These are phyloP conservation scores for Priceomyces medius DNA, from an alignment of 805 yeast genomes.

Conservation along the genomic window DNA sequence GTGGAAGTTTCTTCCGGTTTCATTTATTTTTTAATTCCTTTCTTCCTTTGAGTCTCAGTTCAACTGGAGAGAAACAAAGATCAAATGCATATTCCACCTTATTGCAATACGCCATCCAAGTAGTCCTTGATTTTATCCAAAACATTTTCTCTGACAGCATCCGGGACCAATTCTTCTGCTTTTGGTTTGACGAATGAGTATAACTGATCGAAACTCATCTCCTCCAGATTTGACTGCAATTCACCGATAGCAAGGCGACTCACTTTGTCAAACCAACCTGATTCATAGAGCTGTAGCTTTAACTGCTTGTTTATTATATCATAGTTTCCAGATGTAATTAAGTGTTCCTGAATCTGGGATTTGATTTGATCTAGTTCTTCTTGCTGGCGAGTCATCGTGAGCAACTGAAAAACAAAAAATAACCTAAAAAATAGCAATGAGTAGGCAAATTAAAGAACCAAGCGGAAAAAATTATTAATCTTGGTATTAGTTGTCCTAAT, in stretches of 20 bases:
- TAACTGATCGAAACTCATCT: constrained; percentile 45
- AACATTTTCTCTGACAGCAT: constrained; percentile 57
- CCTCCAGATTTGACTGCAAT: constrained; percentile 33
- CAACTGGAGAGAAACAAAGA: background rate
- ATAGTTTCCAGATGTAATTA: constrained; percentile 77
- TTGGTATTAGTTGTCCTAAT: too few species aligned
- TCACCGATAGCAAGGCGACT: constrained; percentile 52
- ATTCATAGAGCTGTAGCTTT: constrained; percentile 62
- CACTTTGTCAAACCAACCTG: constrained; percentile 86
- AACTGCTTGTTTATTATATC: constrained; percentile 67
- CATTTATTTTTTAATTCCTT: background rate
- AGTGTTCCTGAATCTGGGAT: constrained; percentile 65
- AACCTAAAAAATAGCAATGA: too few species aligned
- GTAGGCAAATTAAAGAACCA: too few species aligned
- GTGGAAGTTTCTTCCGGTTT: too few species aligned
- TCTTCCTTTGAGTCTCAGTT: background rate
- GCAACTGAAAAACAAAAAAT: background rate
- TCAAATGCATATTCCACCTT: background rate
- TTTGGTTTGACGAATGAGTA: constrained; percentile 55
- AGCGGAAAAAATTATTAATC: too few species aligned
- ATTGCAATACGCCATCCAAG: constrained; percentile 45
- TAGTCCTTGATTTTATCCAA: constrained; percentile 58
- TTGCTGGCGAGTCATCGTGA: constrained; percentile 25
- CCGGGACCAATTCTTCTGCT: constrained; percentile 73
- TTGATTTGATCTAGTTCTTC: constrained; percentile 46